phyloP scores from a whole-genome alignment of 1,284 basidiomycete species.

The Sanghuangporus weigelae region DNA sequence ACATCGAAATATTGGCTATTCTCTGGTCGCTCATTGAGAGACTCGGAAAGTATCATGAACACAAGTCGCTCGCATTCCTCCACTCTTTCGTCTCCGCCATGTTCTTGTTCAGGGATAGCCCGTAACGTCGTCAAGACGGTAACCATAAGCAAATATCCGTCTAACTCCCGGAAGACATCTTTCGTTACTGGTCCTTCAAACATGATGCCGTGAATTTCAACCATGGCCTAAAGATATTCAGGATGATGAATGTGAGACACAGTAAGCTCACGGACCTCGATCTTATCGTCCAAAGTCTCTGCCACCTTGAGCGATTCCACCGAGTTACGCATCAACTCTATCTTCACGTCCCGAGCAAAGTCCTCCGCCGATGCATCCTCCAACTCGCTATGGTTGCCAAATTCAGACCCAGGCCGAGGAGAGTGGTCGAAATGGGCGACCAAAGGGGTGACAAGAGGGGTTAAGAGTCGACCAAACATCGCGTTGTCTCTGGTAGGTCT shows the following conservation, averaged over 20 bases:
- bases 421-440: conserved; percentile 43
- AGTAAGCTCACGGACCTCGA: conserved; percentile 41
- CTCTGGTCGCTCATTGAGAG: conserved; percentile 46
- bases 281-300: conserved; percentile 37
- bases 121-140: conserved; percentile 59
- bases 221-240: conserved; percentile 40
- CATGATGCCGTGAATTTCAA: conserved; percentile 57
- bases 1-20: conserved; percentile 70
- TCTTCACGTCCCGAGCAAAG: conserved; percentile 64
- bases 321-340: conserved; percentile 64
- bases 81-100: conserved; percentile 33
- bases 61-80: conserved; percentile 52
- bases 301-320: conserved; percentile 60
- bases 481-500: neutral
- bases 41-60: conserved; percentile 59
- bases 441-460: conserved; percentile 47
- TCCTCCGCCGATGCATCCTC: conserved; percentile 56
- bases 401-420: conserved; percentile 25
- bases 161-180: conserved; percentile 71
- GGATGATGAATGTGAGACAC: neutral
- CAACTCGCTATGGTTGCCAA: conserved; percentile 29
- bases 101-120: conserved; percentile 26
- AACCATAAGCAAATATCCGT: conserved; percentile 71
- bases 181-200: conserved; percentile 56
- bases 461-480: conserved; percentile 49